Evolutionary conservation across 345 rosid genomes (phyloP), one percentile per base, ranked within the genome.

Genomic region (Diplotaxis tenuifolia): DNA sequence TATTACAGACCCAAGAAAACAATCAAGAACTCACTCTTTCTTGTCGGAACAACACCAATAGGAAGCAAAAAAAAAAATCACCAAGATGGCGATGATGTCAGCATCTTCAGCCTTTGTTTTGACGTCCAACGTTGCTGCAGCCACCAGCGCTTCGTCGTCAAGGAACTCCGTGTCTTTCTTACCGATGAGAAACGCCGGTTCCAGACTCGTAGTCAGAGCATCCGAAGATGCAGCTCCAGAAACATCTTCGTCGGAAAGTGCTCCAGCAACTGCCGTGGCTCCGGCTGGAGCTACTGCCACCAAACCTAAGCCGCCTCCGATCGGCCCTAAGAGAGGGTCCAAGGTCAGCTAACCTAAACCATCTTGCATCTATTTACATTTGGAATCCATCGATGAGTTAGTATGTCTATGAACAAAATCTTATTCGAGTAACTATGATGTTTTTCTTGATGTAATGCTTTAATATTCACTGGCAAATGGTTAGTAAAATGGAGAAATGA

Each of bases 281-380:
- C 74, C 83, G 7, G 79, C 80, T 20, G 73, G 9, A 14, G 75
- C 23, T 60, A 83, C 80, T 69, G 84, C 91, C 62, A 32, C 82
- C 40, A 88, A 91, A 80, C 83, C 93, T 36, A 88, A 89, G 84
- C 96, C 90, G 7, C 86, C 87, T 14, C 98, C 88, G 3, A 84
- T 88, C 65, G 96, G 96, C 53, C 97, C 98, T 80, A 86, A 93
- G 83, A 93, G 98, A 88, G 98, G 98, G 52, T 52, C 96, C 56
- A 91, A 91, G 97, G 97, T 89, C 65, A 82, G 69, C 45, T 73
- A 54, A 20, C 20, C 29, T 28, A 15, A 31, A 42, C 73, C 65
- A n/a, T 25, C 23, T 12, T 23, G 21, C 55, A 18, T 32, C 11
- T 31, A 32, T 61, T 53, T 62, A 10, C 56, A 52, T n/a, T n/a